These are phyloP conservation scores for Pyrenochaeta sp. DNA, from an alignment of 2,329 filamentous ascomycete species.

Conservation along the genomic window DNA sequence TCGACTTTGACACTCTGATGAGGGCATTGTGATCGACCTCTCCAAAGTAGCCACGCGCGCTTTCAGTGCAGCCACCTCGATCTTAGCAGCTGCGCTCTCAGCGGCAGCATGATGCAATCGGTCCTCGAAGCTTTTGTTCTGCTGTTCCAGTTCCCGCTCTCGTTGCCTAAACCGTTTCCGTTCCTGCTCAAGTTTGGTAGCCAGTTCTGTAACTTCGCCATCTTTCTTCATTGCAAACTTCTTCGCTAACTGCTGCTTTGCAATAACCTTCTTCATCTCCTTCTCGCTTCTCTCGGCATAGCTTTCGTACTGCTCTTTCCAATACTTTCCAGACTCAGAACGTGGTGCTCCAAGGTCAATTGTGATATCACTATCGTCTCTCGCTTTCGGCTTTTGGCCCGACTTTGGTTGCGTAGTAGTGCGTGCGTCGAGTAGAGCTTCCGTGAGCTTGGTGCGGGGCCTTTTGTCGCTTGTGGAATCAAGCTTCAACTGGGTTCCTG, in stretches of 20 bases:
- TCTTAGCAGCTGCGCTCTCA: conserved; percentile 41
- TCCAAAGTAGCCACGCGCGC: conserved; percentile 41
- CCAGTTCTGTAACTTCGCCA: conserved; percentile 71
- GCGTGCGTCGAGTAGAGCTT: conserved; percentile 55
- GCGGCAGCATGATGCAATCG: conserved; percentile 43
- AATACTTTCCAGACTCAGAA: conserved; percentile 79
- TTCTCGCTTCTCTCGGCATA: conserved; percentile 76
- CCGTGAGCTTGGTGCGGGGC: conserved; percentile 54
- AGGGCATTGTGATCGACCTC: conserved; percentile 23
- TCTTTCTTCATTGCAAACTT: conserved; percentile 82
- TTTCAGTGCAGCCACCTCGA: conserved; percentile 47
- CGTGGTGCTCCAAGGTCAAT: conserved; percentile 76
- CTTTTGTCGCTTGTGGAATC: conserved; percentile 40
- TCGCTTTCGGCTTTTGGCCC: conserved; percentile 44
- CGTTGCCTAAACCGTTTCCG: conserved; percentile 70
- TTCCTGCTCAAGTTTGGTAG: conserved; percentile 72
- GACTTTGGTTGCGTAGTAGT: conserved; percentile 47
- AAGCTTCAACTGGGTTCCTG: conserved; percentile 46
- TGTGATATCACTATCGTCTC: conserved; percentile 69
- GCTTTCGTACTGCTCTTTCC: conserved; percentile 79
- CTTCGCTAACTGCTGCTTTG: conserved; percentile 82
- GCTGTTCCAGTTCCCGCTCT: conserved; percentile 70
- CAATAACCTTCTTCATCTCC: conserved; percentile 79
- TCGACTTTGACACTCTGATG: conserved; percentile 26
- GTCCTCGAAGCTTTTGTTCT: conserved; percentile 59